phyloP scores from a whole-genome alignment of 805 yeast species.

The Pichia exigua region DNA sequence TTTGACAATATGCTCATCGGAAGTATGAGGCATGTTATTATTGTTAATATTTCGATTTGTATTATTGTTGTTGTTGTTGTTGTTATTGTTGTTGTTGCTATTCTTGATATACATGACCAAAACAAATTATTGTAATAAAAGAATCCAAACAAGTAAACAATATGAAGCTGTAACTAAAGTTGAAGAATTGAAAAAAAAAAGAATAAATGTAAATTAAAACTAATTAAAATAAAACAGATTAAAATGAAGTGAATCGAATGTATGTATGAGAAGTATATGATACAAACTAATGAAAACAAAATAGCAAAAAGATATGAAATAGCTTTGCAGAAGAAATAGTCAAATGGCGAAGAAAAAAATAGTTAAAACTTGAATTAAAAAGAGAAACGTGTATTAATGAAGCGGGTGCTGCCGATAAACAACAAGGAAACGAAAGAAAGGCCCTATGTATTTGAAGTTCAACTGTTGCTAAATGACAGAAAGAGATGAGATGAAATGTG shows the following conservation, averaged over 20 bases:
- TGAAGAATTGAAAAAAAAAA: background rate
- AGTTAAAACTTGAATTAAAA: background rate
- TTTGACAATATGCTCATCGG: slow-evolving; percentile 22
- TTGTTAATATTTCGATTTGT: background rate
- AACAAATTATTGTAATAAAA: background rate
- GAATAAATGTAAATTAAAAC: background rate
- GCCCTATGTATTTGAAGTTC: background rate
- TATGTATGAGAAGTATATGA: background rate
- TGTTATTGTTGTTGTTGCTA: background rate
- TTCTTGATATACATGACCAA: background rate
- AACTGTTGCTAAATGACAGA: background rate
- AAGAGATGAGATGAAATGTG: background rate
- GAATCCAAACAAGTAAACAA: background rate
- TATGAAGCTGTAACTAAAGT: background rate
- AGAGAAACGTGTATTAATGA: background rate
- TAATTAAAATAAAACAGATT: background rate
- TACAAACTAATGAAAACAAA: background rate
- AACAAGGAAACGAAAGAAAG: background rate
- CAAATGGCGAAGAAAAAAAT: background rate
- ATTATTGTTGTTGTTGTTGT: too few relatives aligned
- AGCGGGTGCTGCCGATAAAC: background rate
- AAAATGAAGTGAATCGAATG: too few relatives aligned
- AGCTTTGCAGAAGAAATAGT: background rate
- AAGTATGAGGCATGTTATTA: background rate
- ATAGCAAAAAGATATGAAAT: background rate